Evolutionary conservation across 164 flowering plant genomes (phyloP).

Genomic region (Berberis thunbergii): DNA sequence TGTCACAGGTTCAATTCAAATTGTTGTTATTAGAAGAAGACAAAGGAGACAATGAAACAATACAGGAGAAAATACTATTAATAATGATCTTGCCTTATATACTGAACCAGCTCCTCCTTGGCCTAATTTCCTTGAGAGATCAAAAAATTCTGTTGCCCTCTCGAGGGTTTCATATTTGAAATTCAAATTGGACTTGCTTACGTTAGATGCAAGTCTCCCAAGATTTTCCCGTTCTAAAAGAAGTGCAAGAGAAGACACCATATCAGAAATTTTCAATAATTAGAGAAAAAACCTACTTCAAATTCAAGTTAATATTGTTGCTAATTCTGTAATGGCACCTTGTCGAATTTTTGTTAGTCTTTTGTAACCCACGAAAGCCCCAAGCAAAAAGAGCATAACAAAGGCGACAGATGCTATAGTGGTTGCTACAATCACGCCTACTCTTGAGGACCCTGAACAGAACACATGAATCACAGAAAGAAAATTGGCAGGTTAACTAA

Average conservation of each 20-base stretch:
- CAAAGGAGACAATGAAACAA: neutral
- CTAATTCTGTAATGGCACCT: neutral
- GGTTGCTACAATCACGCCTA: too few species aligned
- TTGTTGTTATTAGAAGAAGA: constrained; percentile 4
- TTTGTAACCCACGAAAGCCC: too few species aligned
- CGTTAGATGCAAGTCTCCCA: constrained; percentile 21
- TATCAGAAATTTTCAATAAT: constrained; percentile 4
- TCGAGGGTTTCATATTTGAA: constrained; percentile 76
- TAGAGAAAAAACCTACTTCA: neutral
- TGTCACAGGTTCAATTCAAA: constrained; percentile 7
- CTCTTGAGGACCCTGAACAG: too few species aligned
- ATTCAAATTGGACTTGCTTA: constrained; percentile 40
- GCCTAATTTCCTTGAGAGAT: constrained; percentile 48
- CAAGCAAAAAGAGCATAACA: too few species aligned
- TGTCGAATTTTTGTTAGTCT: too few species aligned
- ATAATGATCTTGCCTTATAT: constrained; percentile 13
- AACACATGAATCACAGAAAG: too few species aligned
- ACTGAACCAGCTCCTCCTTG: constrained; percentile 83
- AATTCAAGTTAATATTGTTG: neutral
- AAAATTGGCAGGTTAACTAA: too few species aligned
- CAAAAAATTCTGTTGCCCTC: constrained; percentile 69
- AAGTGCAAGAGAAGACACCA: constrained; percentile 7
- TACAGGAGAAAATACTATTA: neutral
- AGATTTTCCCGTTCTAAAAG: constrained; percentile 31
- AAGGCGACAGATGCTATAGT: too few species aligned